phyloP scores from a whole-genome alignment of 768 basidiomycete genomes.

The Naganishia kalamii region DNA sequence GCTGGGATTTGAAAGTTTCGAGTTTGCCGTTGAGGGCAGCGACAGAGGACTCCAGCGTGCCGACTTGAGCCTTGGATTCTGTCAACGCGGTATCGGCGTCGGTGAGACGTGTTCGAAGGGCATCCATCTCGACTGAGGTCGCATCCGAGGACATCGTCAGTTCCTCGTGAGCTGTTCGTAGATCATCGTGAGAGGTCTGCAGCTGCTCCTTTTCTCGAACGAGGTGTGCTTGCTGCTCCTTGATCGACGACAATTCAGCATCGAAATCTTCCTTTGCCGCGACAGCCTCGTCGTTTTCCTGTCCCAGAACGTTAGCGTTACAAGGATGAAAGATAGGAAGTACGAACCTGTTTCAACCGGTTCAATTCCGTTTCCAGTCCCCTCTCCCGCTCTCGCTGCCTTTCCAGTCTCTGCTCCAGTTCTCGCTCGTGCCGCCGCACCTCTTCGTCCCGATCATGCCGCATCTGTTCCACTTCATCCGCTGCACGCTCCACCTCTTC shows the following conservation, averaged over 20 bases:
- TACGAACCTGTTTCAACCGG: constrained; percentile 17
- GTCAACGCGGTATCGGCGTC: neutral
- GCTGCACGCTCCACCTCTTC: neutral
- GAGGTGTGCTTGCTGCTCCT: neutral
- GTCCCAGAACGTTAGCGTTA: neutral
- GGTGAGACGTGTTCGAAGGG: neutral
- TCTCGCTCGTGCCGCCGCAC: neutral
- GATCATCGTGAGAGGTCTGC: neutral
- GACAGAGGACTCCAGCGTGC: neutral
- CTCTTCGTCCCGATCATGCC: neutral
- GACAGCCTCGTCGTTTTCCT: constrained; percentile 1
- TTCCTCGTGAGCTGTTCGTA: neutral
- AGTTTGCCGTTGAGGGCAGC: neutral
- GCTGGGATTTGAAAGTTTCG: constrained; percentile 15
- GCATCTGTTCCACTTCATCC: too few species aligned
- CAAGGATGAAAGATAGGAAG: neutral
- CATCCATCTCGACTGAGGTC: neutral
- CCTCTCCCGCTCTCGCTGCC: constrained; percentile 22
- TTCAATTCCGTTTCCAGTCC: constrained; percentile 22
- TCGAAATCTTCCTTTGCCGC: neutral
- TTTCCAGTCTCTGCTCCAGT: constrained; percentile 21
- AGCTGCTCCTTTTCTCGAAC: neutral
- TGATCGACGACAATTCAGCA: neutral
- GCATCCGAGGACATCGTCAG: neutral
- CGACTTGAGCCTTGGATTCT: neutral